phyloP scores from a whole-genome alignment of 2,329 filamentous ascomycete genomes.

The Trichoderma hamatum region DNA sequence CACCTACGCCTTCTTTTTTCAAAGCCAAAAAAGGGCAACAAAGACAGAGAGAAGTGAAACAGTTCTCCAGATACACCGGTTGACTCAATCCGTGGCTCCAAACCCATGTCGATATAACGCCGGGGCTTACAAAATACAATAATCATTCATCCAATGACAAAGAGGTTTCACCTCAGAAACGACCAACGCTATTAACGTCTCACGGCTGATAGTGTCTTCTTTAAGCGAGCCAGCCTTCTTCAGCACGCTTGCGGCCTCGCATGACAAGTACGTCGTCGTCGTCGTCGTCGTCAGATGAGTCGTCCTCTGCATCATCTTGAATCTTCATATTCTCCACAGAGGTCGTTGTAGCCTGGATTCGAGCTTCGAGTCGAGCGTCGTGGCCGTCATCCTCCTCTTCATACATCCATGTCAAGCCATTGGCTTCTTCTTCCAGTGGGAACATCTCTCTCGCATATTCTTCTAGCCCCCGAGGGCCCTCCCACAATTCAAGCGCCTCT shows the following conservation, averaged over 20 bases:
- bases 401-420: conserved; percentile 91
- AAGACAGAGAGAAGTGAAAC: neutral
- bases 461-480: conserved; percentile 85
- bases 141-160: conserved; percentile 7
- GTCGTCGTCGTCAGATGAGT: conserved; percentile 53
- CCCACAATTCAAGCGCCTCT: conserved; percentile 83
- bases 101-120: conserved; percentile 15
- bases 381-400: conserved; percentile 51
- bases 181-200: neutral
- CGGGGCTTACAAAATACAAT: conserved; percentile 20
- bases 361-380: conserved; percentile 46
- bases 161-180: neutral
- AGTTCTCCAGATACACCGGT: conserved; percentile 11
- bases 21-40: neutral
- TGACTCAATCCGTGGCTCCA: conserved; percentile 11
- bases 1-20: neutral
- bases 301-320: conserved; percentile 45
- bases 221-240: conserved; percentile 63
- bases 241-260: conserved; percentile 58
- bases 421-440: conserved; percentile 89
- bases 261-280: conserved; percentile 63
- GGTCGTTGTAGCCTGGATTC: conserved; percentile 40
- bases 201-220: conserved; percentile 8
- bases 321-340: conserved; percentile 47
- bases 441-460: conserved; percentile 96